phyloP scores from a whole-genome alignment of 345 rosid genomes.

The Hibiscus syriacus region DNA sequence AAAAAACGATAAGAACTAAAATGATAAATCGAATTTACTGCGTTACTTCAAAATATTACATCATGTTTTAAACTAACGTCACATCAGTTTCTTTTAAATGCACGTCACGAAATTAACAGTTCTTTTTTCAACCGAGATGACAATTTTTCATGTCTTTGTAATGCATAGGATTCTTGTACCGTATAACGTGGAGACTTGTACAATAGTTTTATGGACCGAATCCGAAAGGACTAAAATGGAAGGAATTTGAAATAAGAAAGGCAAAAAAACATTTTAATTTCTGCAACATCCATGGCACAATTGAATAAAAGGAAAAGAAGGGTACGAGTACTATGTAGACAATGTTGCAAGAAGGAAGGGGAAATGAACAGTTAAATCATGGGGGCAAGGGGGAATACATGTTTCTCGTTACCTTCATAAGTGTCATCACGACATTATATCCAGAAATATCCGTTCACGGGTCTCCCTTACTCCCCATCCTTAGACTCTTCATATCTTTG shows the following conservation, averaged over 20 bases:
- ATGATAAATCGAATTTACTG: too few species aligned
- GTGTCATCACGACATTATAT: not conserved
- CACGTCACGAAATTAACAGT: too few species aligned
- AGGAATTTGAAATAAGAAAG: not conserved
- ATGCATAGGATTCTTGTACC: too few species aligned
- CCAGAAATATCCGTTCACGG: slow-evolving; percentile 18
- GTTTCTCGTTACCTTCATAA: not conserved
- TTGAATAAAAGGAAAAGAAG: not conserved
- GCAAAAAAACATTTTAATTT: not conserved
- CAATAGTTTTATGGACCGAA: not conserved
- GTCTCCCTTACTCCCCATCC: not conserved
- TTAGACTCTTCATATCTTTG: not conserved
- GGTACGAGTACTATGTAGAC: not conserved
- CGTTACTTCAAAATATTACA: too few species aligned
- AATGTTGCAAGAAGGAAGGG: not conserved
- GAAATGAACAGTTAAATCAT: not conserved
- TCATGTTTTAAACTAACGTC: too few species aligned
- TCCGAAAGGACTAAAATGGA: too few species aligned
- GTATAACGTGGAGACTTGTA: too few species aligned
- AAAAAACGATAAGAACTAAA: too few species aligned
- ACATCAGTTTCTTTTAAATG: too few species aligned
- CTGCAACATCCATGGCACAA: not conserved
- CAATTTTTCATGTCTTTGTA: too few species aligned
- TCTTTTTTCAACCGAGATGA: too few species aligned
- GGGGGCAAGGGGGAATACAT: not conserved